Evolutionary conservation across 805 yeast species (phyloP).

Genomic region (Peterozyma toletana): DNA sequence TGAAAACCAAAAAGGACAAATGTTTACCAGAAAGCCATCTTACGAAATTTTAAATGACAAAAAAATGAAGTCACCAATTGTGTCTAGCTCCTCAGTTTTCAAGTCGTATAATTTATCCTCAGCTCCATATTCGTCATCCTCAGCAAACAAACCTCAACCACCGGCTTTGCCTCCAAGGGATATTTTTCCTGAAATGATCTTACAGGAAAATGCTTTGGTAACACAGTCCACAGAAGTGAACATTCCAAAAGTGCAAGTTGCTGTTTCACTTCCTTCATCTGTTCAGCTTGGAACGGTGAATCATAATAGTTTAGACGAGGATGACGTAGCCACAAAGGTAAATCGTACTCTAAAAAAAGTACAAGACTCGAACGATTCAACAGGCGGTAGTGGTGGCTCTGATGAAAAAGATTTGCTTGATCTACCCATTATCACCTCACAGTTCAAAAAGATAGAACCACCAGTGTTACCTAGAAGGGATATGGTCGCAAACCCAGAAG

Average conservation of each 20-base stretch:
- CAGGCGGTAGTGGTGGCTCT: too few relatives aligned
- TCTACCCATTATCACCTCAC: too few relatives aligned
- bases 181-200: conserved; percentile 1
- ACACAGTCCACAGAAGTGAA: conserved; percentile 11
- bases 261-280: conserved; percentile 12
- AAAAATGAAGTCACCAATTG: not conserved
- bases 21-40: not conserved
- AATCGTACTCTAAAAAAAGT: conserved; percentile 5
- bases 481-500: too few relatives aligned
- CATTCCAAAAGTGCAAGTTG: conserved; percentile 9
- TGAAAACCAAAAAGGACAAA: not conserved
- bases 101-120: conserved; percentile 5
- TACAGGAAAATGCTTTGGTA: not conserved
- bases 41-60: conserved; percentile 9
- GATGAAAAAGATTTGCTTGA: too few relatives aligned
- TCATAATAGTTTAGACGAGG: conserved; percentile 15
- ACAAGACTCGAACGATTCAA: too few relatives aligned
- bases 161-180: conserved; percentile 8
- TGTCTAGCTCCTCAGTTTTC: conserved; percentile 8
- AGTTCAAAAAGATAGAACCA: too few relatives aligned
- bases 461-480: too few relatives aligned
- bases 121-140: conserved; percentile 1
- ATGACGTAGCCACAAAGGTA: conserved; percentile 2
- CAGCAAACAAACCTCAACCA: conserved; percentile 1
- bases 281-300: conserved; percentile 15